Base-by-base conservation (phyloP, 2,329 filamentous ascomycete species). In the Drechslera avenae region DNA sequence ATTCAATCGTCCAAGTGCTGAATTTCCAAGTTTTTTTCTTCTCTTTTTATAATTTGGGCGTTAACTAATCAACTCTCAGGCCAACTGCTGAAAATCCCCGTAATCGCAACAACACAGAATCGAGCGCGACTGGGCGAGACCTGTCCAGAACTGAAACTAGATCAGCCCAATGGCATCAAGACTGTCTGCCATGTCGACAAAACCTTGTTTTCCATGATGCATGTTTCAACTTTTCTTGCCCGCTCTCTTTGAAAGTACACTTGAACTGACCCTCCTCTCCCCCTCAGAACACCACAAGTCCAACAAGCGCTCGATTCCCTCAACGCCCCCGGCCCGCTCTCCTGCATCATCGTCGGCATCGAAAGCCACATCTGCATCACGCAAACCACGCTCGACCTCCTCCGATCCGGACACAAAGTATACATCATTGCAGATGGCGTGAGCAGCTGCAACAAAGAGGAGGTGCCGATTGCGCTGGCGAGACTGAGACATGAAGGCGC, bases 361-460 rank as follows among this genome's bases (percentile, higher is more conserved):
- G 93, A 97, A 76, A 84, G 85, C 33, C 93, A 97, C 76, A 94
- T 97, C 71, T 97, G 93, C 79, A 86, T 97, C 23, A 92, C 90
- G 54, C 93, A 97, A 80, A 97, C 93, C 2, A 60, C 69, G 13
- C 80, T 97, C 34, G 93, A 97, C 76, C 77, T 96, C 40, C 77
- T 94, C 35, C 78, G 79, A 17, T 81, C 81, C 1, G 91, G 91
- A 1, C 90, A 96, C 73, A 79, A 80, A 45, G 93, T 97, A 5
- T 96, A 95, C 73, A 79, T 97, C 32, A 79, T 97, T 26, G 90
- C 91, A 44, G 93, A 97, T 73, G 93, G 86, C 26, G 92, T 97
- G 34, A 92, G 88, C 68, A 93, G 88, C 75, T 91, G 89, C 72
- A 96, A 97, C 76, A 77, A 79, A 14, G 86, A 89, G 68, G 93